phyloP scores from a whole-genome alignment of 345 rosid genomes.

The Ceriops tagal region DNA sequence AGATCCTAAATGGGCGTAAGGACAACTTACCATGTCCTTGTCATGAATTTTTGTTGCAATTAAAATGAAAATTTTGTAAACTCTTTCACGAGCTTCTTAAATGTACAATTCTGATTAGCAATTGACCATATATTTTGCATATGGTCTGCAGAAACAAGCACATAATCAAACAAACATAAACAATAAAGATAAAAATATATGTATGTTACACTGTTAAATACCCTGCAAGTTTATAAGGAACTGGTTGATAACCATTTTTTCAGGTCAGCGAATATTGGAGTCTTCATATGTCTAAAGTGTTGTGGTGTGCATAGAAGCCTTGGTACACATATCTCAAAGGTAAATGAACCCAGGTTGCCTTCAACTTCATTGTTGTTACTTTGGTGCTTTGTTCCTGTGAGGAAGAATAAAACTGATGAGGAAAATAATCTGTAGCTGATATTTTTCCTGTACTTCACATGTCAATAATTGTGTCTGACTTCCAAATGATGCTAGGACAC shows the following conservation, averaged over 20 bases:
- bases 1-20: conserved; percentile 99
- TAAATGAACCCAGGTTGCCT: conserved; percentile 30
- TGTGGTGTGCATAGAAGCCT: conserved; percentile 97
- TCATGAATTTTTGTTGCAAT: not conserved
- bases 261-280: conserved; percentile 99
- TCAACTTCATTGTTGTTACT: conserved; percentile 1
- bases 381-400: not conserved
- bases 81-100: not conserved
- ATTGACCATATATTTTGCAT: not conserved
- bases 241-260: conserved; percentile 24
- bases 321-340: conserved; percentile 95
- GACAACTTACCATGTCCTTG: conserved; percentile 2
- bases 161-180: not conserved
- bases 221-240: conserved; percentile 2
- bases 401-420: not conserved
- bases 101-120: conserved; percentile 3
- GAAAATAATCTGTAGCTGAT: not conserved
- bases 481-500: no score
- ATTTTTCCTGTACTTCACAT: not conserved
- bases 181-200: not conserved
- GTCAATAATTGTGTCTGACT: no score
- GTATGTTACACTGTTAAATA: not conserved
- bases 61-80: not conserved
- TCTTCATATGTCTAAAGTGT: conserved; percentile 93
- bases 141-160: not conserved